Evolutionary conservation across 2,329 filamentous ascomycete species (phyloP).

Genomic region (Rhinocladiella mackenziei): DNA sequence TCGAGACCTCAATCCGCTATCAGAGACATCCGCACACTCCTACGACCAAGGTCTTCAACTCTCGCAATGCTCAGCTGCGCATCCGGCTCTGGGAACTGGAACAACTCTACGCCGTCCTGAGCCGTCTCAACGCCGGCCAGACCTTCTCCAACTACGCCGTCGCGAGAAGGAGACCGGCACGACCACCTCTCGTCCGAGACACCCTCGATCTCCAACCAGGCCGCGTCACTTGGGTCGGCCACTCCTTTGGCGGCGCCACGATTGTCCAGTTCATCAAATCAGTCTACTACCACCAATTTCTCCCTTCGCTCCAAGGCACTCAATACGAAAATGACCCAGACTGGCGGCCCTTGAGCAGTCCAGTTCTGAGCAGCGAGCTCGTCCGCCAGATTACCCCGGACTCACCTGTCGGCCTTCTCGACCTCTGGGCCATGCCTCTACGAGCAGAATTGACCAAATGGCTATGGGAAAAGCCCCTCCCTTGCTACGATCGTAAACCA

Average conservation of each 20-base stretch:
- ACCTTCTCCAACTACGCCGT: slow-evolving; percentile 41
- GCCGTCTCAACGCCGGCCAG: slow-evolving; percentile 60
- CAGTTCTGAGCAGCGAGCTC: slow-evolving; percentile 54
- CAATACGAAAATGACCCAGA: slow-evolving; percentile 23
- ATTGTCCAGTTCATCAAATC: slow-evolving; percentile 74
- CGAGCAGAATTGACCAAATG: slow-evolving; percentile 58
- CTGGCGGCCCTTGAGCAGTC: slow-evolving; percentile 58
- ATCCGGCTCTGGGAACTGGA: slow-evolving; percentile 77
- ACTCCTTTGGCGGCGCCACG: slow-evolving; percentile 76
- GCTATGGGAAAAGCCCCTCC: slow-evolving; percentile 69
- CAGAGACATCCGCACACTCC: slow-evolving; percentile 56
- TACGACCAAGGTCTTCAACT: slow-evolving; percentile 61
- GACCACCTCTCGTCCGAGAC: slow-evolving; percentile 31
- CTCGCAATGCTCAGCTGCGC: slow-evolving; percentile 66
- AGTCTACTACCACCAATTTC: slow-evolving; percentile 55
- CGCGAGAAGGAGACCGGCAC: background rate
- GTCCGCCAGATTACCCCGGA: slow-evolving; percentile 63
- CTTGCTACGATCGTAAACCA: slow-evolving; percentile 56
- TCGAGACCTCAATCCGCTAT: slow-evolving; percentile 40
- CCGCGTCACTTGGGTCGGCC: slow-evolving; percentile 69
- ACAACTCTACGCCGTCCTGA: slow-evolving; percentile 63
- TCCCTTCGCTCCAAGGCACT: slow-evolving; percentile 33
- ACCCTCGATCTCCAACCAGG: slow-evolving; percentile 67
- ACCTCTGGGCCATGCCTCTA: slow-evolving; percentile 76
- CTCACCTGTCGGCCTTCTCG: slow-evolving; percentile 66